These are phyloP conservation scores for Cichorium intybus DNA, from an alignment of 140 eudicot genomes.

Conservation along the genomic window DNA sequence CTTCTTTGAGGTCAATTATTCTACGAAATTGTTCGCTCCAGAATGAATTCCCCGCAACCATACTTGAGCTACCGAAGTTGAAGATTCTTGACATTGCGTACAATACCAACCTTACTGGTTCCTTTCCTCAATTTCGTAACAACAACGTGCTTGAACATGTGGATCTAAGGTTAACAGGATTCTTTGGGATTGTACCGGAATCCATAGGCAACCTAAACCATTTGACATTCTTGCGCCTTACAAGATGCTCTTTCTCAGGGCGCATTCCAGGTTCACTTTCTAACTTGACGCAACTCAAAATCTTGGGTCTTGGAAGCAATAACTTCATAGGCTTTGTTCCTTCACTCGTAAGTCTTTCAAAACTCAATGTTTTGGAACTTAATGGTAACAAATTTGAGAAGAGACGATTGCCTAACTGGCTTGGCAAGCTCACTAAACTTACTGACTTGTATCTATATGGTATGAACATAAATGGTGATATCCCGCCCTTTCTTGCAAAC, in stretches of 20 bases:
- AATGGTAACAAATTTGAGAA: background rate
- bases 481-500: slow-evolving; percentile 32
- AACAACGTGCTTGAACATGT: background rate
- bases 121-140: background rate
- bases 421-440: slow-evolving; percentile 21
- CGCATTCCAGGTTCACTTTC: slow-evolving; percentile 22
- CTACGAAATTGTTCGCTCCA: background rate
- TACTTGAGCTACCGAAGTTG: background rate
- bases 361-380: slow-evolving; percentile 8
- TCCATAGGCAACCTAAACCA: slow-evolving; percentile 13
- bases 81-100: background rate
- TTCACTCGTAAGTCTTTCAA: slow-evolving; percentile 11
- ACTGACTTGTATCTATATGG: background rate
- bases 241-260: slow-evolving; percentile 12
- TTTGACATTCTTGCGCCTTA: background rate
- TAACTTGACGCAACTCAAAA: slow-evolving; percentile 26
- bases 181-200: slow-evolving; percentile 13
- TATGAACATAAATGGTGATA: slow-evolving; percentile 2
- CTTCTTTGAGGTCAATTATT: background rate
- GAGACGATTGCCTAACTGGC: background rate
- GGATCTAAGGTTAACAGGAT: slow-evolving; percentile 4
- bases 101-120: background rate
- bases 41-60: background rate
- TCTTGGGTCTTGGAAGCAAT: background rate
- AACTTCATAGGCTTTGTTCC: slow-evolving; percentile 1